Conservation (phyloP, 495 filamentous ascomycete species). For the Penicillium malachiteum region DNA sequence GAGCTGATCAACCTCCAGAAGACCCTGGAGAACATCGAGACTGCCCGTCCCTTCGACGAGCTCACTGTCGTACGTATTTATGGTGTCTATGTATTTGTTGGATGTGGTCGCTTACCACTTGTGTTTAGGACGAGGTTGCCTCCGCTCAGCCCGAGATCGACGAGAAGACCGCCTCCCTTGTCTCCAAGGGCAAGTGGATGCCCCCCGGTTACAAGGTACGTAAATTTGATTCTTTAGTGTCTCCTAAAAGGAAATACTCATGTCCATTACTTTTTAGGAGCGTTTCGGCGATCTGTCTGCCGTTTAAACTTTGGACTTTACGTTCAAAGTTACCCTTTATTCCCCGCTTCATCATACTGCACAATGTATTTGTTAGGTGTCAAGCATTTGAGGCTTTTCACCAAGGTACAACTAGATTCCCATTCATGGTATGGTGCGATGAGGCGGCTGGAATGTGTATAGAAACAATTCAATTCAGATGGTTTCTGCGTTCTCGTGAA, state of each 20-base stretch:
- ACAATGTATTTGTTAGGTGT: slow-evolving; percentile 33
- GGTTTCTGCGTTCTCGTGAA: slow-evolving; percentile 28
- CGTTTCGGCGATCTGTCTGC: slow-evolving; percentile 96
- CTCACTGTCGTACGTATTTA: slow-evolving; percentile 85
- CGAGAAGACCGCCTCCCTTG: slow-evolving; percentile 84
- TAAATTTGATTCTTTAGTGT: slow-evolving; percentile 7
- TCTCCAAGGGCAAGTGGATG: slow-evolving; percentile 95
- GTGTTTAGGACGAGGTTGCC: slow-evolving; percentile 85
- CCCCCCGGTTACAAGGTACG: slow-evolving; percentile 97
- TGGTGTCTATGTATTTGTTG: not conserved
- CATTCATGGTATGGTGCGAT: slow-evolving; percentile 26
- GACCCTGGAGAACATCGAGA: slow-evolving; percentile 96
- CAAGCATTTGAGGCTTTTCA: slow-evolving; percentile 31
- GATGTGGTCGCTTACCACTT: slow-evolving; percentile 17
- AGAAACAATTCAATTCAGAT: slow-evolving; percentile 46
- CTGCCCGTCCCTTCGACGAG: slow-evolving; percentile 92
- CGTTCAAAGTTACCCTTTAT: slow-evolving; percentile 29
- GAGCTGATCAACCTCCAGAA: slow-evolving; percentile 89
- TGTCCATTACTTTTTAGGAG: slow-evolving; percentile 65
- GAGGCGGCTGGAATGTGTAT: slow-evolving; percentile 43
- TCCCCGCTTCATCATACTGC: slow-evolving; percentile 40
- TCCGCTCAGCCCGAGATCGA: slow-evolving; percentile 93
- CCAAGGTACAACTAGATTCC: slow-evolving; percentile 23
- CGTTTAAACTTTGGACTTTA: slow-evolving; percentile 59
- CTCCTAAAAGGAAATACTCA: not conserved